These are phyloP conservation scores for Gamsiella multidivaricata DNA, from an alignment of 192 early-diverging fungal species.

Conservation along the genomic window DNA sequence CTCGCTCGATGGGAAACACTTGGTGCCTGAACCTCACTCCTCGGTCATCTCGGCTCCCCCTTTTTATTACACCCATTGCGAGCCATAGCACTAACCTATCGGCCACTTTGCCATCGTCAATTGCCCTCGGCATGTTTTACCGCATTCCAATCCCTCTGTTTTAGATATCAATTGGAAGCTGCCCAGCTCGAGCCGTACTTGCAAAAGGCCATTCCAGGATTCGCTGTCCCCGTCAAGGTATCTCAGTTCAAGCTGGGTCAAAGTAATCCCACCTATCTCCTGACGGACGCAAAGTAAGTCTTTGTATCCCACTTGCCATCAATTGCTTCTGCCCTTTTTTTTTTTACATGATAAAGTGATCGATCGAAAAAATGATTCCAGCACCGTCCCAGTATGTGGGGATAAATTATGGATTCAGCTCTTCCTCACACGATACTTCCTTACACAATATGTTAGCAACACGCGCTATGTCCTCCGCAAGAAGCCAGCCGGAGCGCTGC, in stretches of 20 bases:
- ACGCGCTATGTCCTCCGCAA: conserved; percentile 86
- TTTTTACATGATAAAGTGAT: no score
- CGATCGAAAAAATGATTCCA: no score
- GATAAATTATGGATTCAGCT: no score
- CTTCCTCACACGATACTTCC: no score
- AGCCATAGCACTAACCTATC: background rate
- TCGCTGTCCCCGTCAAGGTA: conserved; percentile 73
- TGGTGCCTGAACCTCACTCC: background rate
- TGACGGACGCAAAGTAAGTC: conserved; percentile 76
- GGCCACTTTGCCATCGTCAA: no score
- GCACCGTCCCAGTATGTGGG: no score
- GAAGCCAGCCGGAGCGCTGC: conserved; percentile 88
- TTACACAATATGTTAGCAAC: no score
- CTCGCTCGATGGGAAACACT: background rate
- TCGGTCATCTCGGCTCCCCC: background rate
- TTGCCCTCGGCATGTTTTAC: no score
- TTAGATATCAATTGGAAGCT: conserved; percentile 67
- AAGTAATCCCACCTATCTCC: conserved; percentile 93
- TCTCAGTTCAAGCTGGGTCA: conserved; percentile 93
- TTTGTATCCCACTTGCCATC: background rate
- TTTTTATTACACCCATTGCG: background rate
- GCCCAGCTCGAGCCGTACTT: conserved; percentile 72
- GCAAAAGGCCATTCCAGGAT: conserved; percentile 56
- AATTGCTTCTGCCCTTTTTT: no score
- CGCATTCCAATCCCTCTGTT: background rate